Evolutionary conservation across 2,329 filamentous ascomycete genomes (phyloP), one percentile per base, ranked within the genome.

Genomic region (Epichloe amarillans): DNA sequence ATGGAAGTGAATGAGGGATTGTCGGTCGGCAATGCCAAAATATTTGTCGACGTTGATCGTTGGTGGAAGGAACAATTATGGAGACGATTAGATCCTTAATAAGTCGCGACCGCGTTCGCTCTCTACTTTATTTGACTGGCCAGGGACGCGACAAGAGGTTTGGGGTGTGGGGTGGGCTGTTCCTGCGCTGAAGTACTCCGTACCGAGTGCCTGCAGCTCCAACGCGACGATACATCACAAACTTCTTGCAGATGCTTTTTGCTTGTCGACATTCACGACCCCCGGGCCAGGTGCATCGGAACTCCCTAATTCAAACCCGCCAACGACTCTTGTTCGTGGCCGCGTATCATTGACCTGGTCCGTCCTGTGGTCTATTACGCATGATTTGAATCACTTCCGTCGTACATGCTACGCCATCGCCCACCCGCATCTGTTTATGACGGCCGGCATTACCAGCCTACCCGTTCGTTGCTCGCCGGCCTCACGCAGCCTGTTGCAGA

Each of bases 381-480:
- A 40, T 39, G 23, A 2, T 23, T 35, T 2, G 5, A 17, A 50
- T n/a, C 21, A 35, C 15, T 21, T 36, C 35, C 36, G 26, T 30
- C 26, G 26, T 47, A 26, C 30, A 44, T 47, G 42, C 21, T 35
- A 10, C 26, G 39, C 15, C 40, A 35, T 40, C 40, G 39, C 17
- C 41, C 30, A 10, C 21, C 36, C 26, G 38, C 46, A 48, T 53
- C 50, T 50, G 60, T 69, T 62, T 64, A 70, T 70, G 67, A 64
- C 54, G 60, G 55, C 58, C 58, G 63, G 61, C 55, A 60, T 64
- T 49, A 48, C 55, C 50, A 56, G 57, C 53, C 60, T 68, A 33
- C 52, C 58, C 38, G 48, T 62, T 50, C 61, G 66, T 63, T 64
- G 65, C 66, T 69, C 67, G 62, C 64, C 65, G 61, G 59, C 64